Conservation (phyloP, 257 asterid species). For the Nicotiana otophora region DNA sequence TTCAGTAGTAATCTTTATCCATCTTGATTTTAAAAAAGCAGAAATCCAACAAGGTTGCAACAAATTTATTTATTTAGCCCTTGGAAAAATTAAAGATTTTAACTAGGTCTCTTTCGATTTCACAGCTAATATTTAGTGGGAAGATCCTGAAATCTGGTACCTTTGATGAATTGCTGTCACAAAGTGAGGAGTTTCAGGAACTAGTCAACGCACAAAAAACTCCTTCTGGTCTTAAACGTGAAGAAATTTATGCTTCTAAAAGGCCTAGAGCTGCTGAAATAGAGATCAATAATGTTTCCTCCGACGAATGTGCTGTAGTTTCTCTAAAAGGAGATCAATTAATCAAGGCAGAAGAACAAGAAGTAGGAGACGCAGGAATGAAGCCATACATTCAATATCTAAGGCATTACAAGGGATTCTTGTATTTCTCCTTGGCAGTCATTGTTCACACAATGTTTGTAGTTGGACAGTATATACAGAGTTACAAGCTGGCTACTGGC, state of each 20-base stretch:
- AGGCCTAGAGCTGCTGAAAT: slow-evolving; percentile 7
- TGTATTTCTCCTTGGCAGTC: slow-evolving; percentile 41
- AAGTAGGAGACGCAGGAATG: slow-evolving; percentile 72
- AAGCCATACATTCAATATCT: slow-evolving; percentile 65
- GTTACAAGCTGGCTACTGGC: slow-evolving; percentile 81
- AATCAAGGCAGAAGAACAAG: slow-evolving; percentile 81
- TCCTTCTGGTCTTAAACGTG: slow-evolving; percentile 32
- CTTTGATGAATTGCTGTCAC: slow-evolving; percentile 26
- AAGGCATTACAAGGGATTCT: slow-evolving; percentile 59
- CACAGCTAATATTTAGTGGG: slow-evolving; percentile 41
- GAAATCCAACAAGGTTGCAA: not conserved
- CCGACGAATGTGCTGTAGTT: slow-evolving; percentile 15
- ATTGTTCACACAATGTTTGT: slow-evolving; percentile 45
- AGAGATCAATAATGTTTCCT: slow-evolving; percentile 21
- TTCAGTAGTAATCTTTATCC: not conserved
- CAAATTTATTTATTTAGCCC: too few relatives aligned
- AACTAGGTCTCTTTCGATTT: not conserved
- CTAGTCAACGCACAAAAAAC: slow-evolving; percentile 47
- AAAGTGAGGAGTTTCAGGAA: slow-evolving; percentile 35
- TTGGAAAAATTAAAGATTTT: too few relatives aligned
- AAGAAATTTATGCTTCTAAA: slow-evolving; percentile 19
- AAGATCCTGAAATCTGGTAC: slow-evolving; percentile 26
- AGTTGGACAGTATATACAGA: slow-evolving; percentile 53
- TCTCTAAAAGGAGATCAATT: slow-evolving; percentile 47
- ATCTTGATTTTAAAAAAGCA: not conserved